Conservation (phyloP, 2,329 filamentous ascomycete species). For the Ophiostoma quercus region DNA sequence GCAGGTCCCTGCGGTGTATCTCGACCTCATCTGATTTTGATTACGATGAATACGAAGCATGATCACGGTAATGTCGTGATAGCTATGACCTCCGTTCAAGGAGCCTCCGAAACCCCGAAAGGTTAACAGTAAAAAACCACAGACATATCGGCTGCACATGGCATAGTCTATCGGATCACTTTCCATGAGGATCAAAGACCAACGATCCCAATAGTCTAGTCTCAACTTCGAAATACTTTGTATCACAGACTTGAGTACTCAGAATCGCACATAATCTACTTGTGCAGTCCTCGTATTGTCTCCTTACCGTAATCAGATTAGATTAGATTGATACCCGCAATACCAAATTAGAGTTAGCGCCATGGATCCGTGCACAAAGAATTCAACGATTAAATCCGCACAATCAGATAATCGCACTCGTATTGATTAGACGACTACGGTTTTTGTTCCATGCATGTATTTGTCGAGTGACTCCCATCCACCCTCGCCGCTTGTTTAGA, state of each 20-base stretch:
- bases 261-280: background rate
- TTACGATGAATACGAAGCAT: too few species aligned
- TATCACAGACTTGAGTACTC: background rate
- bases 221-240: too few species aligned
- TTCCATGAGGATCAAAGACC: too few species aligned
- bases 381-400: background rate
- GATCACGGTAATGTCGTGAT: too few species aligned
- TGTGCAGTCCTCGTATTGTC: background rate
- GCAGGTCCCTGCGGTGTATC: background rate
- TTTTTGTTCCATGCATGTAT: background rate
- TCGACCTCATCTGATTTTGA: too few species aligned
- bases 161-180: too few species aligned
- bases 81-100: too few species aligned
- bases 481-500: background rate
- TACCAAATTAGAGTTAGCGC: background rate
- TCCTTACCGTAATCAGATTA: conserved; percentile 26
- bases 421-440: background rate
- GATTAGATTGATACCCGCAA: conserved; percentile 25
- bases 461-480: background rate
- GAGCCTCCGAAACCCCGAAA: too few species aligned
- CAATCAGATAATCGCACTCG: conserved; percentile 4
- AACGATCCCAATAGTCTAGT: too few species aligned
- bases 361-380: background rate
- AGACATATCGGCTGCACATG: too few species aligned
- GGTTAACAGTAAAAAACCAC: too few species aligned